Conservation (phyloP, 23 red algal genomes). For the Gracilariopsis chorda region DNA sequence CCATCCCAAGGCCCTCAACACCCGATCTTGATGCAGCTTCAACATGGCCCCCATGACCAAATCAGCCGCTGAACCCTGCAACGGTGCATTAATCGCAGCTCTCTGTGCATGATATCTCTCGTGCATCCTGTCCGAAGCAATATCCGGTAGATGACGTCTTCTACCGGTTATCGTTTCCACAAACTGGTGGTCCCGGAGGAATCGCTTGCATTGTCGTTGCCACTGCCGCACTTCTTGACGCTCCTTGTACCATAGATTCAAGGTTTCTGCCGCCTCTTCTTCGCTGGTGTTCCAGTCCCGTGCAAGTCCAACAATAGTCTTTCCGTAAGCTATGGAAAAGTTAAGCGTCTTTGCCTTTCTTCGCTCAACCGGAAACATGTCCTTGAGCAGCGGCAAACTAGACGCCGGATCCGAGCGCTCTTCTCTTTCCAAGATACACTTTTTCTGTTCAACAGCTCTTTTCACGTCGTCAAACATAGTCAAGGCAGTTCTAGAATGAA, state of each 20-base stretch:
- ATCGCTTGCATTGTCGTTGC: slow-evolving; percentile 58
- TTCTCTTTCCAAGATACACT: slow-evolving; percentile 62
- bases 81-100: slow-evolving; percentile 89
- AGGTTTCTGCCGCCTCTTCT: slow-evolving; percentile 69
- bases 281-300: slow-evolving; percentile 76
- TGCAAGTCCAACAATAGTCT: slow-evolving; percentile 77
- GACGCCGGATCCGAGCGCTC: not conserved
- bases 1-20: slow-evolving; percentile 76
- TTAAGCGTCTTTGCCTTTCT: slow-evolving; percentile 87
- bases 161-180: slow-evolving; percentile 88
- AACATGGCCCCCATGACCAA: slow-evolving; percentile 94
- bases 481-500: slow-evolving; percentile 86
- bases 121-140: not conserved
- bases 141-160: slow-evolving; percentile 73
- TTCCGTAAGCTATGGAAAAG: slow-evolving; percentile 97
- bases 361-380: slow-evolving; percentile 75
- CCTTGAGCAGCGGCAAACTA: slow-evolving; percentile 72
- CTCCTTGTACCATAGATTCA: slow-evolving; percentile 84
- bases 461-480: slow-evolving; percentile 86
- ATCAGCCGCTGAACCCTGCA: slow-evolving; percentile 91
- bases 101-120: slow-evolving; percentile 60
- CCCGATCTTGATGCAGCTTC: slow-evolving; percentile 39
- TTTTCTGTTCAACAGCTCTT: slow-evolving; percentile 51
- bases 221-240: slow-evolving; percentile 75
- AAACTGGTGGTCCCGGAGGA: slow-evolving; percentile 44